Evolutionary conservation across 768 basidiomycete species (phyloP).

Genomic region (Tricholoma sp.): DNA sequence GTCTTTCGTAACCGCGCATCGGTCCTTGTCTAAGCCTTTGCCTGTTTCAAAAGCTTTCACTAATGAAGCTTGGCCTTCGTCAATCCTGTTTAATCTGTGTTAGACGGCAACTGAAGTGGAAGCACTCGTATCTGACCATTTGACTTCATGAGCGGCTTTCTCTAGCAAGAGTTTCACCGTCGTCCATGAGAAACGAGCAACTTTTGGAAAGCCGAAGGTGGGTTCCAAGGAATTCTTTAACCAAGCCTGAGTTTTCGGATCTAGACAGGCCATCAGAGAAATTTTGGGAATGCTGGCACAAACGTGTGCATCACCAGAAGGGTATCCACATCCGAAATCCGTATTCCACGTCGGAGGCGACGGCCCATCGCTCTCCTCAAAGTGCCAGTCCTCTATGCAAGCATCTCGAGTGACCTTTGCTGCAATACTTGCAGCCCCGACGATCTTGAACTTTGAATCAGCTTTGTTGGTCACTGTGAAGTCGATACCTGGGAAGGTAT

Average conservation of each 20-base stretch:
- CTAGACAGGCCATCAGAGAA: slow-evolving; percentile 30
- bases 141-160: slow-evolving; percentile 67
- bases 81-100: slow-evolving; percentile 49
- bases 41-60: slow-evolving; percentile 69
- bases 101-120: neutral
- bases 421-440: slow-evolving; percentile 95
- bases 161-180: slow-evolving; percentile 85
- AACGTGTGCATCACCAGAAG: slow-evolving; percentile 51
- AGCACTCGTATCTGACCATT: slow-evolving; percentile 56
- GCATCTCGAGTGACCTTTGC: slow-evolving; percentile 96
- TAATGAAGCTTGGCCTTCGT: slow-evolving; percentile 76
- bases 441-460: slow-evolving; percentile 94
- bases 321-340: slow-evolving; percentile 82
- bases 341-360: slow-evolving; percentile 22
- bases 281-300: neutral
- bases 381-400: slow-evolving; percentile 83
- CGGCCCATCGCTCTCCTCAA: slow-evolving; percentile 50
- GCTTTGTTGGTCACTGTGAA: slow-evolving; percentile 93
- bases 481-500: slow-evolving; percentile 72
- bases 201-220: slow-evolving; percentile 86
- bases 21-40: slow-evolving; percentile 70
- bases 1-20: slow-evolving; percentile 68
- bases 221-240: slow-evolving; percentile 70
- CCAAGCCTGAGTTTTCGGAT: slow-evolving; percentile 92
- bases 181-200: slow-evolving; percentile 94